A percentile compares a stretch with the other conserved stretches of the same genome.
Evolutionary conservation across 2,329 filamentous ascomycete genomes (phyloP).

Genomic region (Ophiostoma angusticollis): DNA sequence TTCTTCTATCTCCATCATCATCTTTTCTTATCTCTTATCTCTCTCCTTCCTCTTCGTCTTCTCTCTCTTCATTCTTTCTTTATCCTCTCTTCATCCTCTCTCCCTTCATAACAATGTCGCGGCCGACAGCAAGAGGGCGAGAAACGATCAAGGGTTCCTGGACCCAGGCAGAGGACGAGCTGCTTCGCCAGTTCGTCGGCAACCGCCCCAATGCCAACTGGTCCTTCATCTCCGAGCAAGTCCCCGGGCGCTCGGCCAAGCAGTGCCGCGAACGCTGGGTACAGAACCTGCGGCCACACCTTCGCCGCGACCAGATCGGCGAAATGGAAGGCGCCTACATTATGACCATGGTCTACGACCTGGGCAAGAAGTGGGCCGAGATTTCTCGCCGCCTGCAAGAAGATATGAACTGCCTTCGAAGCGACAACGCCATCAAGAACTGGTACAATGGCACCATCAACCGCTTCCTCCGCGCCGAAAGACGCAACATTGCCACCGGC

Average conservation of each 20-base stretch:
- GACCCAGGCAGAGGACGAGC: conserved; percentile 58
- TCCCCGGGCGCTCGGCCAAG: conserved; percentile 73
- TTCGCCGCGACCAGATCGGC: conserved; percentile 64
- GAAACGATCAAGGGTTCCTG: conserved; percentile 42
- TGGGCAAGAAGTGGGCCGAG: conserved; percentile 86
- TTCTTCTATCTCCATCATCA: not conserved
- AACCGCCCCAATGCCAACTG: conserved; percentile 67
- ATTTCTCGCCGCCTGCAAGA: conserved; percentile 61
- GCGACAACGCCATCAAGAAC: conserved; percentile 94
- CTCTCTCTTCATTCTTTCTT: not conserved
- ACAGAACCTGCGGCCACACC: conserved; percentile 71
- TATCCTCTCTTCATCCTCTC: not conserved
- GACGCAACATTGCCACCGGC: no score
- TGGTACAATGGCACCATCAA: conserved; percentile 97
- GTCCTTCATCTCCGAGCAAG: conserved; percentile 69
- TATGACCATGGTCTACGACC: conserved; percentile 59
- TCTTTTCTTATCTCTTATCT: not conserved
- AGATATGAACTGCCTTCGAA: conserved; percentile 46
- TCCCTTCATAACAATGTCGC: not conserved
- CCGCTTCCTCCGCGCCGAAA: conserved; percentile 48
- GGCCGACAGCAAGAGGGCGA: not conserved
- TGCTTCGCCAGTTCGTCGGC: conserved; percentile 52
- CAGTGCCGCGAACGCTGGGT: conserved; percentile 92
- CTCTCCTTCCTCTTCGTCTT: not conserved
- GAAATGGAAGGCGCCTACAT: conserved; percentile 60